phyloP scores from a whole-genome alignment of 2,329 filamentous ascomycete genomes.

The Ceratocystis eucalypticola region DNA sequence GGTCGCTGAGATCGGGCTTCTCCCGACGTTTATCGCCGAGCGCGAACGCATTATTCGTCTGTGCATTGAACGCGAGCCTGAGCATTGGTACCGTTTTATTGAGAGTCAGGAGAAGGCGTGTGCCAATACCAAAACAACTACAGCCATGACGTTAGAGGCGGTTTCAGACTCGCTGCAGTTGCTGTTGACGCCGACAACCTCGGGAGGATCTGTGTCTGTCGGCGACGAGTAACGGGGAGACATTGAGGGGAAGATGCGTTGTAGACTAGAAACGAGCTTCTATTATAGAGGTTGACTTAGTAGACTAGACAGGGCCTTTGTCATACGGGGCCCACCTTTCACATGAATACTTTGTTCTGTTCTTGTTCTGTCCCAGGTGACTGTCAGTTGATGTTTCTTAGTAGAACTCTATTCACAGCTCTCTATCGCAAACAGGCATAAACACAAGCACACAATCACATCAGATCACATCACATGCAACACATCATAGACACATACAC shows the following conservation, averaged over 20 bases:
- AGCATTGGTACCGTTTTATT: constrained; percentile 50
- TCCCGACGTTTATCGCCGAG: constrained; percentile 48
- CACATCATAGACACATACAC: background rate
- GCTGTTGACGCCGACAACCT: constrained; percentile 9
- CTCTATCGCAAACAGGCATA: background rate
- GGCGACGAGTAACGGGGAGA: constrained; percentile 24
- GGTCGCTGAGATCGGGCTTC: constrained; percentile 44
- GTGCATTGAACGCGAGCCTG: constrained; percentile 48
- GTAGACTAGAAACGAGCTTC: too few relatives aligned
- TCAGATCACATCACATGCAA: background rate
- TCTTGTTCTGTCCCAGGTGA: background rate
- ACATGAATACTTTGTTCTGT: background rate
- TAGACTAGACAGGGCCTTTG: background rate
- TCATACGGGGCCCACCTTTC: background rate
- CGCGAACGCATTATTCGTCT: constrained; percentile 36
- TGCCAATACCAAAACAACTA: constrained; percentile 33
- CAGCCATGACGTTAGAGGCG: background rate
- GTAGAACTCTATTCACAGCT: background rate
- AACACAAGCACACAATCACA: background rate
- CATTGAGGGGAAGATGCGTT: background rate
- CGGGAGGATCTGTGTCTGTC: constrained; percentile 23
- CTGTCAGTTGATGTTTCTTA: constrained; percentile 8
- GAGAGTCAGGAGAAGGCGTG: constrained; percentile 48
- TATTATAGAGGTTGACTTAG: too few relatives aligned
- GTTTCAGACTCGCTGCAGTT: constrained; percentile 9